Percentiles rank a stretch among this genome's conserved stretches.
These are phyloP conservation scores for Meripilus lineatus DNA, from an alignment of 1,284 basidiomycete genomes.

Conservation along the genomic window DNA sequence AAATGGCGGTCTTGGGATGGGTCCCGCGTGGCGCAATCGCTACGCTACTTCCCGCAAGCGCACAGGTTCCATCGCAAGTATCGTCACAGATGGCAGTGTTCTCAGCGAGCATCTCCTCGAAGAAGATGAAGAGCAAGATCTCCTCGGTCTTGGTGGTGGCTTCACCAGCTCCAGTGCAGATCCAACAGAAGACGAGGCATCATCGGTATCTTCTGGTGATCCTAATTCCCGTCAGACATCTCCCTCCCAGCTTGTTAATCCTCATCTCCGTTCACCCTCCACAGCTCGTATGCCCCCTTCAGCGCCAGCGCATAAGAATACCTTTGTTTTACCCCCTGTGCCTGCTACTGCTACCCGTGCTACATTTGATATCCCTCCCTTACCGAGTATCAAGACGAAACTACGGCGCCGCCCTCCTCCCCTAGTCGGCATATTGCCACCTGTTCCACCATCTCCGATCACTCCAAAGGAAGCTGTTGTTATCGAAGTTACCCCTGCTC, in stretches of 20 bases:
- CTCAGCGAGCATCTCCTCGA: constrained; percentile 77
- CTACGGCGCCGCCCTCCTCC: constrained; percentile 53
- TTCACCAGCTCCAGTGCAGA: constrained; percentile 49
- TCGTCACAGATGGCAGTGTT: constrained; percentile 58
- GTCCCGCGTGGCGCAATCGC: constrained; percentile 56
- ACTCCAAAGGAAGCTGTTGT: constrained; percentile 24
- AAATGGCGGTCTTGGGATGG: constrained; percentile 54
- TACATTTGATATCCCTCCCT: constrained; percentile 46
- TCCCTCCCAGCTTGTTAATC: constrained; percentile 7
- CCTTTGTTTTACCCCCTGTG: constrained; percentile 37
- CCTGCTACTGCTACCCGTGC: constrained; percentile 40
- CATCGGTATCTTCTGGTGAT: constrained; percentile 24
- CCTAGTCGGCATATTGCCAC: constrained; percentile 51
- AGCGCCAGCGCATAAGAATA: constrained; percentile 38
- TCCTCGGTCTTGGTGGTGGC: constrained; percentile 62
- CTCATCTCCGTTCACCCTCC: neutral
- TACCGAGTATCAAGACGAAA: constrained; percentile 35
- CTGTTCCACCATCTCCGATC: constrained; percentile 56
- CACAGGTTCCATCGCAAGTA: constrained; percentile 67
- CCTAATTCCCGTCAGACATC: constrained; percentile 18
- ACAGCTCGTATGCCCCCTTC: constrained; percentile 26
- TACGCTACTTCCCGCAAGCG: constrained; percentile 57
- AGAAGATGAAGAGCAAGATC: constrained; percentile 70
- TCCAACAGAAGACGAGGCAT: constrained; percentile 34
- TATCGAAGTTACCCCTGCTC: too few relatives aligned